Evolutionary conservation across 2,329 filamentous ascomycete species (phyloP).

Genomic region (Colletotrichum endophyticum): DNA sequence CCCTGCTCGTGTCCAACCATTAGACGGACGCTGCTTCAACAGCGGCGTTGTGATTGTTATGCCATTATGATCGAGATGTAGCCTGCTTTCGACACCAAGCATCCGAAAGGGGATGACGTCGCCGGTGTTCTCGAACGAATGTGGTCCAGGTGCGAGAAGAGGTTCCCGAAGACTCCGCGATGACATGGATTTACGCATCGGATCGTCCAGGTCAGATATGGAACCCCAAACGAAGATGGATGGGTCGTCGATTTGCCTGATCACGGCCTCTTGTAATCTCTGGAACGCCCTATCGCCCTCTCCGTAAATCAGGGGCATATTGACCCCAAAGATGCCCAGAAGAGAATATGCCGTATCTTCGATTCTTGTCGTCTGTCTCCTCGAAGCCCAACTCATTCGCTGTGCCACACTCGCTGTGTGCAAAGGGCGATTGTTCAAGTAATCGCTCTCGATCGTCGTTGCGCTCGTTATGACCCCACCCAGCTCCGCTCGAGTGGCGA

Average conservation of each 20-base stretch:
- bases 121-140: background rate
- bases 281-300: constrained; percentile 25
- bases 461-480: background rate
- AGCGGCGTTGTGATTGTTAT: background rate
- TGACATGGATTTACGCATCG: background rate
- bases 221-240: background rate
- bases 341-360: constrained; percentile 30
- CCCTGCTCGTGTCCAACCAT: background rate
- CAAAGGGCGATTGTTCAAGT: background rate
- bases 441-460: background rate
- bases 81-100: background rate
- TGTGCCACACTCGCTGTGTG: background rate
- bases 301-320: constrained; percentile 12
- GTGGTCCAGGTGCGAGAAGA: background rate
- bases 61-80: background rate
- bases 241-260: background rate
- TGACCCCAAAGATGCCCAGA: constrained; percentile 29
- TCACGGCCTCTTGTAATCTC: constrained; percentile 15
- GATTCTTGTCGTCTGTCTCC: constrained; percentile 21
- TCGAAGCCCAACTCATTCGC: constrained; percentile 25
- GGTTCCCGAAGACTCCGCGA: background rate
- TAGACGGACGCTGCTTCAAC: background rate
- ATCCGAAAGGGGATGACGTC: background rate
- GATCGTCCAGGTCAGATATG: background rate
- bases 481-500: background rate